Percentiles rank a stretch among this genome's conserved stretches.
phyloP scores from a whole-genome alignment of 805 yeast genomes.

The Yarrowia divulgata region DNA sequence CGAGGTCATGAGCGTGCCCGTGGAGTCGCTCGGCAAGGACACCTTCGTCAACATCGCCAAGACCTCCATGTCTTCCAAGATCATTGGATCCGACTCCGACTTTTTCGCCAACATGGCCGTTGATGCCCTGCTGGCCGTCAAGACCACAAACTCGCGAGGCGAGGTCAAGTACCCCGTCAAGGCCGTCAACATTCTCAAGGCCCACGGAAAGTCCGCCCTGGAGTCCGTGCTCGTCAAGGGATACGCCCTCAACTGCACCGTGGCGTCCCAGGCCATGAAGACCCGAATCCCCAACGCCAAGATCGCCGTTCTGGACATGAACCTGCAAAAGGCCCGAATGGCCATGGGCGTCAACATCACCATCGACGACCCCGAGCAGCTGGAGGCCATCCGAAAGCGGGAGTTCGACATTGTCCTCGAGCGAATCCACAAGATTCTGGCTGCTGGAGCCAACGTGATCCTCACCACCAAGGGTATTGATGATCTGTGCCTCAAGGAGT shows the following conservation, averaged over 20 bases:
- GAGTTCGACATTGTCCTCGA: conserved; percentile 87
- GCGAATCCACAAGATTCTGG: conserved; percentile 78
- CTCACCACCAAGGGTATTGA: conserved; percentile 95
- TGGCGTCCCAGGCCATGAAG: conserved; percentile 96
- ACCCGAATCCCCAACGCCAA: conserved; percentile 72
- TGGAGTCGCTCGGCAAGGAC: conserved; percentile 79
- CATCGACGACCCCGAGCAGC: conserved; percentile 95
- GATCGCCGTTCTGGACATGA: conserved; percentile 88
- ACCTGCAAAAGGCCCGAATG: conserved; percentile 95
- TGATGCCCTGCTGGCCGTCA: conserved; percentile 93
- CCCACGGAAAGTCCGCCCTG: conserved; percentile 91
- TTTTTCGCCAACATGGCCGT: conserved; percentile 91
- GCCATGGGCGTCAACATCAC: conserved; percentile 98
- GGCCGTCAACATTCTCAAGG: conserved; percentile 94
- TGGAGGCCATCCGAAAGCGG: conserved; percentile 88
- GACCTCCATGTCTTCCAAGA: conserved; percentile 96
- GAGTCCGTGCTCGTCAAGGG: conserved; percentile 91
- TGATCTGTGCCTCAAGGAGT: conserved; percentile 87
- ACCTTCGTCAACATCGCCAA: conserved; percentile 90
- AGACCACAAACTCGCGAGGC: conserved; percentile 85
- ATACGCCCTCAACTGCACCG: conserved; percentile 94
- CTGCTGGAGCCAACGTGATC: conserved; percentile 91
- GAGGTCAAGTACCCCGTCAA: conserved; percentile 94
- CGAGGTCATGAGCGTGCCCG: conserved; percentile 82
- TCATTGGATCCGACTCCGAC: conserved; percentile 91